Evolutionary conservation across 495 filamentous ascomycete species (phyloP), one percentile per base, ranked within the genome.

Genomic region (Lophiostoma macrostomum): DNA sequence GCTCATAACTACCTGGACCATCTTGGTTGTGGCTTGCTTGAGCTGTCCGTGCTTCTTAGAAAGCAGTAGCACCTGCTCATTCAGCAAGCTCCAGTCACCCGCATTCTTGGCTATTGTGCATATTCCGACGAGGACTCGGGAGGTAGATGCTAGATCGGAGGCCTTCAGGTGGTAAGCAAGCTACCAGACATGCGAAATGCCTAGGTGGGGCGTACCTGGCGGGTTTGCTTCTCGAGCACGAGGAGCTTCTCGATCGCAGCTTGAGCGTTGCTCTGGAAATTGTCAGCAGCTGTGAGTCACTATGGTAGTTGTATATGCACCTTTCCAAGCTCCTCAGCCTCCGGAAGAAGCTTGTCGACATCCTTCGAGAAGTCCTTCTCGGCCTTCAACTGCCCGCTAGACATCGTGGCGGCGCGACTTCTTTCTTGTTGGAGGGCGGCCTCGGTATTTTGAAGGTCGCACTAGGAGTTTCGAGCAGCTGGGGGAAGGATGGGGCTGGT

Each of bases 41-140:
- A 98, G 91, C 74, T 98, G 93, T 62, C 90, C 87, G 88, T 98
- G 93, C 76, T 98, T 98, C 83, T 96, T 97, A 56, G 91, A 96
- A 38, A 97, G 81, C 39, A 96, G 78, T 42, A 95, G 78, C 51
- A 96, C 88, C 71, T 98, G 91, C 73, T 98, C 93, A 66, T 94
- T 97, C 64, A 98, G 80, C 56, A 97, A 73, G 60, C 78, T 79
- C 93, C 93, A 98, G 64, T 97, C 88, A 55, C 84, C 85, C 48
- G 87, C 79, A 69, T 95, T 80, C 73, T 95, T 96, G 76, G 89
- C 90, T 73, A 97, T 81, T 61, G 88, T 94, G 72, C 96, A 87
- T 67, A 96, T 91, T 39, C 81, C 75, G 67, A 94, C 74, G 50
- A 98, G 76, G 48, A 94, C 74, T 63, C 91, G 84, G 40, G 90